These are phyloP conservation scores for Neonectria coccinea DNA, from an alignment of 2,329 filamentous ascomycete species.

Conservation along the genomic window DNA sequence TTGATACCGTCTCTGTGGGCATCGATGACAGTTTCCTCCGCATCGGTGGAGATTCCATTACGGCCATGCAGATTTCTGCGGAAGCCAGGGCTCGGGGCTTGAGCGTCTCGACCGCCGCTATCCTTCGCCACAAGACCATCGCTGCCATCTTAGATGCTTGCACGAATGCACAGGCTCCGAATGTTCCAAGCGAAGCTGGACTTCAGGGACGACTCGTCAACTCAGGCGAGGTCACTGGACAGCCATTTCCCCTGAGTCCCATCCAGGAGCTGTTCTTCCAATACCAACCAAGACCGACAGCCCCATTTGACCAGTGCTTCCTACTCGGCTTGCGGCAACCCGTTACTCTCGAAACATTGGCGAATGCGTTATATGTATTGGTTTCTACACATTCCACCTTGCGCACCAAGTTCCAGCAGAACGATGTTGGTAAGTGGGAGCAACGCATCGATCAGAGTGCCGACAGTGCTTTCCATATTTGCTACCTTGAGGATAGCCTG, in stretches of 20 bases:
- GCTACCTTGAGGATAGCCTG: no score
- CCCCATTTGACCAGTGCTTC: slow-evolving; percentile 28
- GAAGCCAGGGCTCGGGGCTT: slow-evolving; percentile 17
- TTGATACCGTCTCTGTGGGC: slow-evolving; percentile 50
- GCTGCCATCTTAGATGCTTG: slow-evolving; percentile 8
- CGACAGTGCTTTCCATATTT: not conserved
- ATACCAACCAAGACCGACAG: not conserved
- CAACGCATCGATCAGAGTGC: not conserved
- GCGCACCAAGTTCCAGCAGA: not conserved
- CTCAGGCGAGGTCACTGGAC: not conserved
- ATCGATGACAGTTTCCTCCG: slow-evolving; percentile 61
- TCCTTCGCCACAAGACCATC: slow-evolving; percentile 25
- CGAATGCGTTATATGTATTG: not conserved
- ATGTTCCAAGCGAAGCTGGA: not conserved
- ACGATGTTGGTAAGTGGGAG: not conserved
- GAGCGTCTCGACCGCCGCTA: slow-evolving; percentile 15
- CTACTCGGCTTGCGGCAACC: not conserved
- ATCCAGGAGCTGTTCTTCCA: slow-evolving; percentile 24
- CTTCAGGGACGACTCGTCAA: no score
- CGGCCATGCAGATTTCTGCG: slow-evolving; percentile 50
- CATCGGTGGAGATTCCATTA: slow-evolving; percentile 61
- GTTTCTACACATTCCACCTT: not conserved
- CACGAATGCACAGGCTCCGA: not conserved
- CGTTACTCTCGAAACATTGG: not conserved
- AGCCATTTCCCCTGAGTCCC: slow-evolving; percentile 6